phyloP scores from a whole-genome alignment of 2,329 filamentous ascomycete species.

The Dryadomyces sulphureus region DNA sequence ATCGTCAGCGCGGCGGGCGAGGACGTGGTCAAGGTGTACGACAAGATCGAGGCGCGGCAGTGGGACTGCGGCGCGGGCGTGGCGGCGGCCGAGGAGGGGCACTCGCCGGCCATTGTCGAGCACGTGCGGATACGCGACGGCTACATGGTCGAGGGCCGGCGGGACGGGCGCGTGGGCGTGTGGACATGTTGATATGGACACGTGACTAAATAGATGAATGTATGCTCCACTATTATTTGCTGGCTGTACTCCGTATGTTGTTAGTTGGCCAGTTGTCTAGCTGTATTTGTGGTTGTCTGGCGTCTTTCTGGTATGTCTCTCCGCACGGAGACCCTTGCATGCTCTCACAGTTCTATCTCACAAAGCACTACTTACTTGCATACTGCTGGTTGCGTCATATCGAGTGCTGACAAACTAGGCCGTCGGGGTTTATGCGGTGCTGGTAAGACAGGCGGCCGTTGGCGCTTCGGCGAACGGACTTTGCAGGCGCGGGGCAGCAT shows the following conservation, averaged over 20 bases:
- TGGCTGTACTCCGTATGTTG: too few relatives aligned
- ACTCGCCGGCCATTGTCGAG: constrained; percentile 58
- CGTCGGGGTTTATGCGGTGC: not conserved
- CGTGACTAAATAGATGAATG: not conserved
- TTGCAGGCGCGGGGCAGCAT: not conserved
- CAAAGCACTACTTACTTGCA: too few relatives aligned
- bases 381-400: too few relatives aligned
- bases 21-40: constrained; percentile 92
- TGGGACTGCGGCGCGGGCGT: constrained; percentile 91
- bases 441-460: not conserved
- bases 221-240: too few relatives aligned
- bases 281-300: too few relatives aligned
- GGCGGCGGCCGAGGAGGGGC: constrained; percentile 49
- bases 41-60: constrained; percentile 88
- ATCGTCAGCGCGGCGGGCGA: constrained; percentile 87
- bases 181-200: constrained; percentile 53
- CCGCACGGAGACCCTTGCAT: too few relatives aligned
- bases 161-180: constrained; percentile 75
- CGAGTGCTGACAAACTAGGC: too few relatives aligned
- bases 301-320: too few relatives aligned
- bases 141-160: constrained; percentile 80
- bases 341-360: too few relatives aligned
- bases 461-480: not conserved
- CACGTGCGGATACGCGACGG: constrained; percentile 84
- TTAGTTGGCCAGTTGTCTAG: too few relatives aligned